Base-by-base conservation (phyloP, 2,329 filamentous ascomycete species). In the Emydomyces testavorans region DNA sequence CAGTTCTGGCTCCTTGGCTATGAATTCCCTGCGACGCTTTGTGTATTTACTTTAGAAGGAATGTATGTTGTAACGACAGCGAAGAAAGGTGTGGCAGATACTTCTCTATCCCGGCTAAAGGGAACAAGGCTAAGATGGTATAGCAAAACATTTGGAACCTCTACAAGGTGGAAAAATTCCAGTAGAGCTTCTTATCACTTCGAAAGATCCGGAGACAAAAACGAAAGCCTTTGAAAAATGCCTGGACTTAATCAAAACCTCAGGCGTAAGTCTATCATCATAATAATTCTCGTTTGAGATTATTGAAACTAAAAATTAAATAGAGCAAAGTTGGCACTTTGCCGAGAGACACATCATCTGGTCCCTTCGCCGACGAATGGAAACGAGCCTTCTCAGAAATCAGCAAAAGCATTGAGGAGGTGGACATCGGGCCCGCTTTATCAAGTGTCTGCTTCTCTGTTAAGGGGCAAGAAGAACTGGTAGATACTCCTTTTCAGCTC, bases 1-100 rank as follows among this genome's bases (percentile, higher is more conserved):
- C 65, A 95, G 89, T 94, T 96, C 69, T 98, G 93, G 93, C 76
- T 98, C 48, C 78, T 98, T 53, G 92, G 92, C 60, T 98, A 98
- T 73, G 92, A 98, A 66, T 98, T 98, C 62, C 92, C 92, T 28
- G 89, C 90, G 32, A 98, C 92, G 0, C 74, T 98, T 54, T 87
- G 98, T 74, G 76, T 98, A 45, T 81, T 98, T 65, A 96, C 90
- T 1, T 72, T 82, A 52, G 92, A 96, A 52, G 80, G 80, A 39
- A 75, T 96, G 58, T 93, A 92, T 69, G 83, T 96, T 51, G 80
- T 98, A 55, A 98, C 92, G 5, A 98, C 92, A 4, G 83, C 86
- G 50, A 98, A 98, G 71, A 98, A 98, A 79, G 90, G 88, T 94
- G 64, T 54, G 59, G 52, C 6, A n/a, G 26, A 34, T 34, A n/a